Base-by-base conservation (phyloP, 208 protist species). In the Trichomonas vaginalis region DNA sequence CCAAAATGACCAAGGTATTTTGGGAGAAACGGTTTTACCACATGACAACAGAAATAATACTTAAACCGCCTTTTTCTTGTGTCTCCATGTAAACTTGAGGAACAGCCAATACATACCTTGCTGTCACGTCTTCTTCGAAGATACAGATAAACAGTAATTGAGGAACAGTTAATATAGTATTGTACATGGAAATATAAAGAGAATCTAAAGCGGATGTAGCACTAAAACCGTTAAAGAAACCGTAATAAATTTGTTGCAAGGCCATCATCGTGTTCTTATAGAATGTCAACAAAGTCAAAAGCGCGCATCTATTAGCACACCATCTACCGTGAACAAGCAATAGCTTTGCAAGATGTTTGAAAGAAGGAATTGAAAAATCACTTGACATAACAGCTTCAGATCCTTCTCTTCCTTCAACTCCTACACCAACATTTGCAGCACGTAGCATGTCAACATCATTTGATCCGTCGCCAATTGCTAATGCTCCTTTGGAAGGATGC, bases 361-460 rank as follows among this genome's bases (percentile, higher is more conserved):
- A 95, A 39, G 45, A 95, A 42, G 88, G 47, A 70, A 95, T 56
- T 17, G 88, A 56, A 70, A 79, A 95, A 45, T 95, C 88, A 37
- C 47, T 35, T 15, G 42, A 35, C 45, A 51, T 51, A 46, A 95
- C 88, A 40, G 88, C 88, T 32, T 51, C 88, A 4, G 46, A 46
- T 10, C 88, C 88, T 70, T 95, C 88, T 70, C 35, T 79, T 6
- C 88, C 88, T 79, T 79, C 88, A 95, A 95, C 49, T 49, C 99
- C 99, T 79, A 99, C 97, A 56, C 98, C 98, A n/a, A 99, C 98
- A 96, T 99, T 97, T 70, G 98, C 98, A 2, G 97, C 98, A 12
- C 96, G 82, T 90, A 98, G 98, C 99, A 99, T 99, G 14, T 97
- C 97, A 6, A 99, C 98, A 96, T 99, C 99, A 97, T 99, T 99